Evolutionary conservation across 2,329 filamentous ascomycete species (phyloP).

Genomic region (Coniella vitis): DNA sequence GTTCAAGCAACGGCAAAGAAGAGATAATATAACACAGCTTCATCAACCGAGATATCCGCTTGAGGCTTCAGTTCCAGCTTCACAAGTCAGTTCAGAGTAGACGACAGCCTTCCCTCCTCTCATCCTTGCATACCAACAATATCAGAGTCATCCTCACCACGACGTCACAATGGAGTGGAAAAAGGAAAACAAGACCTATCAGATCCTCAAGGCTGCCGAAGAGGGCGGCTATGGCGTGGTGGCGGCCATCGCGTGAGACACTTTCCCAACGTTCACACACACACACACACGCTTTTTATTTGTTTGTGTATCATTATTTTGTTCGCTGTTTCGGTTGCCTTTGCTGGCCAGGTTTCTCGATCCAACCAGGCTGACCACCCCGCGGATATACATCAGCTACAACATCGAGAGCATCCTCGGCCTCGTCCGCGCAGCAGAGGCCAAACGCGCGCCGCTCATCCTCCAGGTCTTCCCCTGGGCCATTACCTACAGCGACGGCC

Average conservation of each 20-base stretch:
- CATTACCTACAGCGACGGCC: constrained; percentile 49
- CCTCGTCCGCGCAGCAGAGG: constrained; percentile 41
- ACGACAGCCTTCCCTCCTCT: too few species aligned
- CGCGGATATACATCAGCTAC: too few species aligned
- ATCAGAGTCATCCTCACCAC: too few species aligned
- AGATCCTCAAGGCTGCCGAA: constrained; percentile 13
- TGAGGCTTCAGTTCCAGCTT: background rate
- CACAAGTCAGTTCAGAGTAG: too few species aligned
- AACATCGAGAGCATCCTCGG: constrained; percentile 59
- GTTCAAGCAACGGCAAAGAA: too few species aligned
- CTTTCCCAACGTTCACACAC: background rate
- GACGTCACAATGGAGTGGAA: constrained; percentile 14
- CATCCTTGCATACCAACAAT: background rate
- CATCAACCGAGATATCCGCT: background rate
- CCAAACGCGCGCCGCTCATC: constrained; percentile 54
- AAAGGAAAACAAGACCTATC: constrained; percentile 10
- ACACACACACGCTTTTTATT: too few species aligned
- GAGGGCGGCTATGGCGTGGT: constrained; percentile 12
- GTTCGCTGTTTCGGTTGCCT: too few species aligned
- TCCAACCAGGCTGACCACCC: background rate
- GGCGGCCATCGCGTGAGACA: constrained; percentile 10
- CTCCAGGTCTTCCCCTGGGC: constrained; percentile 69
- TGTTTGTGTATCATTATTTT: too few species aligned
- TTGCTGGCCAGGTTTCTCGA: too few species aligned
- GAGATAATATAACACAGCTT: too few species aligned